Conservation (phyloP, 768 basidiomycete genomes). For the Naganishia randhawae region DNA sequence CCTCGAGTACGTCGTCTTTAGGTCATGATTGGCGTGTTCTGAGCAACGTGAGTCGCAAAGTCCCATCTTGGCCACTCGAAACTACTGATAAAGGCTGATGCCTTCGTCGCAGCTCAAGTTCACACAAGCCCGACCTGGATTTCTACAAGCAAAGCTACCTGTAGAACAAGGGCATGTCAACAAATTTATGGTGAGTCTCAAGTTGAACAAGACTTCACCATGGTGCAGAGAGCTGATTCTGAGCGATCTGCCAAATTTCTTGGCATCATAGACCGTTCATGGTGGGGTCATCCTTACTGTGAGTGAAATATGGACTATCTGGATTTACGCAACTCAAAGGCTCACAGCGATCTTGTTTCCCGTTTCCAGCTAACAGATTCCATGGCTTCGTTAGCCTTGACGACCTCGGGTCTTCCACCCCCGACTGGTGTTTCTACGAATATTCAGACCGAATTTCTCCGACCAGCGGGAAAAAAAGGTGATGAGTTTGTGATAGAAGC, state of each 20-base stretch:
- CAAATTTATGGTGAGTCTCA: constrained; percentile 27
- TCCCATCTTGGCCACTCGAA: too few species aligned
- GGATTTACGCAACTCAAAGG: background rate
- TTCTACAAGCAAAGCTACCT: constrained; percentile 26
- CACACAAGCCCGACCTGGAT: constrained; percentile 25
- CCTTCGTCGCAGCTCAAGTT: constrained; percentile 25
- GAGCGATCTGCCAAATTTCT: background rate
- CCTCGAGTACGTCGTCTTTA: background rate
- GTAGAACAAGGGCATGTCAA: constrained; percentile 31
- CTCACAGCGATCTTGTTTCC: background rate
- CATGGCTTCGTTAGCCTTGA: constrained; percentile 44
- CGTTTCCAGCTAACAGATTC: constrained; percentile 46
- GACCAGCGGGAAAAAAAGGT: constrained; percentile 42
- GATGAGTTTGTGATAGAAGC: constrained; percentile 38
- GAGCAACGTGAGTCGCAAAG: constrained; percentile 8
- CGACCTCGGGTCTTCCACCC: constrained; percentile 42
- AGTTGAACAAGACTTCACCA: background rate
- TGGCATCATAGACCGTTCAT: constrained; percentile 25
- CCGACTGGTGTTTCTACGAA: constrained; percentile 48
- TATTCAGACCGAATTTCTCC: constrained; percentile 46
- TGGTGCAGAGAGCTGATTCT: background rate
- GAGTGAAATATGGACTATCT: background rate
- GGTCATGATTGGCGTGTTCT: constrained; percentile 27
- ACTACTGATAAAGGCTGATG: too few species aligned
- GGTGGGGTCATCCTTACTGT: constrained; percentile 29